Percentiles rank a stretch among this genome's conserved stretches.
Evolutionary conservation across 2,329 filamentous ascomycete species (phyloP).

Genomic region (Beauveria brongniartii): DNA sequence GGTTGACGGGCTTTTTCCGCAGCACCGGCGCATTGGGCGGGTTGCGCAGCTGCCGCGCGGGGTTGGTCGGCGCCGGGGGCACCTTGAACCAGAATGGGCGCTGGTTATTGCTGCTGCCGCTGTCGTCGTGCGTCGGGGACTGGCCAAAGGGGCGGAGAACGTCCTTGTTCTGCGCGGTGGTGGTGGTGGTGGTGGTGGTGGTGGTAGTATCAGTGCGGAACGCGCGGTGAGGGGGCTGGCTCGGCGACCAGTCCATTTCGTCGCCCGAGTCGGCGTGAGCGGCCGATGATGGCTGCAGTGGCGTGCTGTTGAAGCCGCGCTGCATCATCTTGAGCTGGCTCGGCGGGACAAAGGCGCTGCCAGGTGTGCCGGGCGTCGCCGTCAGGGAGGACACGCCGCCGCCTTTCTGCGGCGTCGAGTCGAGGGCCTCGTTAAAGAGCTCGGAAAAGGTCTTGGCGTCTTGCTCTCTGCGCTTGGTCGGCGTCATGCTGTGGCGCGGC

Average conservation of each 20-base stretch:
- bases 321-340: conserved; percentile 13
- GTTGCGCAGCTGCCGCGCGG: conserved; percentile 54
- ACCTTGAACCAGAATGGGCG: conserved; percentile 61
- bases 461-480: conserved; percentile 20
- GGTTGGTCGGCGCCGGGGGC: conserved; percentile 59
- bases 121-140: conserved; percentile 33
- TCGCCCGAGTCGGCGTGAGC: conserved; percentile 36
- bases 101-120: conserved; percentile 24
- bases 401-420: conserved; percentile 16
- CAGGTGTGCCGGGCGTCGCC: conserved; percentile 2
- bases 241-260: conserved; percentile 69
- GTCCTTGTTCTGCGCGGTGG: conserved; percentile 21
- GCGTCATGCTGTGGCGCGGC: conserved; percentile 19
- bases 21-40: conserved; percentile 50
- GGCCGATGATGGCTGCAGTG: conserved; percentile 14
- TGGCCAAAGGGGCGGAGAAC: conserved; percentile 37
- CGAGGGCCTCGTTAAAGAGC: conserved; percentile 25
- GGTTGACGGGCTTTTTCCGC: conserved; percentile 35
- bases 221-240: conserved; percentile 45
- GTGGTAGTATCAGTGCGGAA: conserved; percentile 30
- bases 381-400: background rate
- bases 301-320: background rate
- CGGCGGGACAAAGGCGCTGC: conserved; percentile 5
- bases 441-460: conserved; percentile 38
- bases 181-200: no score